These are phyloP conservation scores for Penstemon newberryi DNA, from an alignment of 257 asterid species.

Conservation along the genomic window DNA sequence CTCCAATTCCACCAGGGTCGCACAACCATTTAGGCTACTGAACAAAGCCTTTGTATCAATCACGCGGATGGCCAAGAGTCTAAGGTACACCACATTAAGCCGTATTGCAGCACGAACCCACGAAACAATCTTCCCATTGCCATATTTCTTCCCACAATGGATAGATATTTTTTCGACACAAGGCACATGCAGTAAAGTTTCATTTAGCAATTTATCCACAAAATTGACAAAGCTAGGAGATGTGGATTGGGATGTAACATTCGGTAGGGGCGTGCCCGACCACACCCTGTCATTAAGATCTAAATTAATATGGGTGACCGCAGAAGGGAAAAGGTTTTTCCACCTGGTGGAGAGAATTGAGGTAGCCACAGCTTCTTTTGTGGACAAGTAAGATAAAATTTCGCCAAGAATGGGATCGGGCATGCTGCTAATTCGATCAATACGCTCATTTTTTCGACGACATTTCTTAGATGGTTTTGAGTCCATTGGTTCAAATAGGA, in stretches of 20 bases:
- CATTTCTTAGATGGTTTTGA: too few relatives aligned
- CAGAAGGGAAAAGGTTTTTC: neutral
- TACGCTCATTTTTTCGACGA: too few relatives aligned
- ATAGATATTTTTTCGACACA: neutral
- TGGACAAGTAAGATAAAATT: conserved; percentile 4
- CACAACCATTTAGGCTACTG: neutral
- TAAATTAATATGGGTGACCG: neutral
- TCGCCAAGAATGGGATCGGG: neutral
- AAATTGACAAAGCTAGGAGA: neutral
- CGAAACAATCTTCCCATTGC: neutral
- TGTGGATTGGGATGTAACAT: neutral
- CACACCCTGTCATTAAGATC: neutral
- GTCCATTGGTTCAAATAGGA: too few relatives aligned
- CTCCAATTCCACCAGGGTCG: neutral
- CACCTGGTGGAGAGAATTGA: conserved; percentile 12
- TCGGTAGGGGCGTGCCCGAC: too few relatives aligned
- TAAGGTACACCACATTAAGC: neutral
- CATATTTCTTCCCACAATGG: neutral
- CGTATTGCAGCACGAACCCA: neutral
- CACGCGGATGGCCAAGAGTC: neutral
- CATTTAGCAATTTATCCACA: neutral
- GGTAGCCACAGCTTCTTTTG: neutral
- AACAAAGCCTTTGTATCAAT: neutral
- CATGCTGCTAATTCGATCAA: neutral
- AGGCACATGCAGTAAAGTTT: neutral